A percentile compares a stretch with the other conserved stretches of the same genome.
These are phyloP conservation scores for Salix viminalis DNA, from an alignment of 345 rosid genomes.

Conservation along the genomic window DNA sequence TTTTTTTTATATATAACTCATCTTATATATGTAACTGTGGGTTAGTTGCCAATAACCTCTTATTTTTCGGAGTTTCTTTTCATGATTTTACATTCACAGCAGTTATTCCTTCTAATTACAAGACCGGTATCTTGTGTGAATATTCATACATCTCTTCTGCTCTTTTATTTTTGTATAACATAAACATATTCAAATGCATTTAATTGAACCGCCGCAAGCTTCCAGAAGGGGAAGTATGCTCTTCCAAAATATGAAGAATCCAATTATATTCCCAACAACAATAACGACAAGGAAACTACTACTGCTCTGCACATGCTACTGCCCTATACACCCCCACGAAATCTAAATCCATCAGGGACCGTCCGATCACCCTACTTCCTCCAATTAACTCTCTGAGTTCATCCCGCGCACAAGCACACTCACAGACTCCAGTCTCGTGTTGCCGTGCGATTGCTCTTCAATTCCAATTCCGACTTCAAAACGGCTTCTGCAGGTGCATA, in stretches of 20 bases:
- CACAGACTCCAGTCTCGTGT: slow-evolving; percentile 67
- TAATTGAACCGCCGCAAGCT: not conserved
- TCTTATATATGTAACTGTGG: too few relatives aligned
- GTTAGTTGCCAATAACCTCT: too few relatives aligned
- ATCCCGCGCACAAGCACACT: slow-evolving; percentile 34
- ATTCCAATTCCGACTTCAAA: slow-evolving; percentile 11
- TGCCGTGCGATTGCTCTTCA: slow-evolving; percentile 15
- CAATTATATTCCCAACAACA: not conserved
- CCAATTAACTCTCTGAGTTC: not conserved
- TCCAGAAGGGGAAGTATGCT: not conserved
- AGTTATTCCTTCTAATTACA: too few relatives aligned
- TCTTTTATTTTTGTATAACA: too few relatives aligned
- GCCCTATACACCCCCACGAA: not conserved
- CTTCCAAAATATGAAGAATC: not conserved
- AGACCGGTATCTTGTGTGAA: too few relatives aligned
- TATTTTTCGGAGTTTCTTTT: too few relatives aligned
- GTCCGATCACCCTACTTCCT: not conserved
- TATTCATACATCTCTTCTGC: too few relatives aligned
- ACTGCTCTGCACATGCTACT: not conserved
- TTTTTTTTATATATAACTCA: too few relatives aligned
- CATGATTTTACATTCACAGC: too few relatives aligned
- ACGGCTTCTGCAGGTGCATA: slow-evolving; percentile 54
- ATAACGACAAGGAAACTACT: not conserved
- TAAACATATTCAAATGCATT: not conserved
- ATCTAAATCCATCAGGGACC: not conserved